phyloP scores from a whole-genome alignment of 441 rosid species.

The Corymbia citriodora region DNA sequence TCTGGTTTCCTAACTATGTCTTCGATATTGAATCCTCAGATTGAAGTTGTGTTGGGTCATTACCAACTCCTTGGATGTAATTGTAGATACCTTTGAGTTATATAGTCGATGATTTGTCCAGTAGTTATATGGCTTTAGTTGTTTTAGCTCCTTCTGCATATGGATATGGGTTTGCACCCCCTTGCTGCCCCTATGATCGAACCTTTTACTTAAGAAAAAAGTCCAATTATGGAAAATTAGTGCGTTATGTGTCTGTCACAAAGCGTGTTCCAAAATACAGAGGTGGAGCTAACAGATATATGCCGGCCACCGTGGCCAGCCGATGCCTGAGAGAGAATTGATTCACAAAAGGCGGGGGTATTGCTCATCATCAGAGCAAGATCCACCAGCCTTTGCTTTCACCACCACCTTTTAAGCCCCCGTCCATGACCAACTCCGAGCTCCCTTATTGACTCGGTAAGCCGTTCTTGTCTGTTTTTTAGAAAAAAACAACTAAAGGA shows the following conservation, averaged over 20 bases:
- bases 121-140: background rate
- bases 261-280: background rate
- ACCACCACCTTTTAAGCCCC: background rate
- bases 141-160: background rate
- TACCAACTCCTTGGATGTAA: background rate
- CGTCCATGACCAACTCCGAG: background rate
- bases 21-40: background rate
- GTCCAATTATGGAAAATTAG: background rate
- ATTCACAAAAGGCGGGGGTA: background rate
- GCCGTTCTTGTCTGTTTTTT: background rate
- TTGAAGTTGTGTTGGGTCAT: background rate
- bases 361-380: background rate
- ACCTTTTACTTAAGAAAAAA: too few relatives aligned
- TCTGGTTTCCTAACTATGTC: too few relatives aligned
- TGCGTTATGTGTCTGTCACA: background rate
- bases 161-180: background rate
- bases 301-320: background rate
- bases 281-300: background rate
- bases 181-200: background rate
- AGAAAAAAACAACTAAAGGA: background rate
- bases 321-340: background rate
- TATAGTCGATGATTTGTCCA: background rate
- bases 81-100: background rate
- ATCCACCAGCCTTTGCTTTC: background rate
- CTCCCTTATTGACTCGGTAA: background rate